Percentiles rank a stretch among this genome's conserved stretches.
These are phyloP conservation scores for Colletotrichum chlorophyti DNA, from an alignment of 2,329 filamentous ascomycete genomes.

Conservation along the genomic window DNA sequence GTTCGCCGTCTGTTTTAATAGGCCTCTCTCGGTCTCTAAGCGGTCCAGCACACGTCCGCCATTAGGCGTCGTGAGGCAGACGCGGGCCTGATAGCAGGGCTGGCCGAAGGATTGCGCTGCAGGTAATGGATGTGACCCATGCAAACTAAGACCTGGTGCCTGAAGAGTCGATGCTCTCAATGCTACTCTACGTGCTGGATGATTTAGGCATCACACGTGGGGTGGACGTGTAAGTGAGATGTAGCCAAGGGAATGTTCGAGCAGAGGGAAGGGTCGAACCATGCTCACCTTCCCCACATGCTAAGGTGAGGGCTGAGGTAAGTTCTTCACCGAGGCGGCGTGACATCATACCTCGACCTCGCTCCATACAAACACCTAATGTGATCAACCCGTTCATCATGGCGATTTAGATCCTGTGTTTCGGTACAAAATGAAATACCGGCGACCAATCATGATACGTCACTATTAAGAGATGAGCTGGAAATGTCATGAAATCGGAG, in stretches of 20 bases:
- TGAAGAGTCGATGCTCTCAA: no score
- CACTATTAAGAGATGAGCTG: no score
- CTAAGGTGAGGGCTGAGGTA: neutral
- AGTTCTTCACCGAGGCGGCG: neutral
- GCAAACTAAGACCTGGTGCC: no score
- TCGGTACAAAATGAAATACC: no score
- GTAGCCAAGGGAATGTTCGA: neutral
- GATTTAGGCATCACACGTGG: neutral
- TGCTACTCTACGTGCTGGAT: no score
- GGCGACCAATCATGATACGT: no score
- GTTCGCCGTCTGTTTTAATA: neutral
- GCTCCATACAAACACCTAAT: no score
- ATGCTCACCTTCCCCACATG: neutral
- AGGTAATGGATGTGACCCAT: neutral
- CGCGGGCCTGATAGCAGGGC: neutral
- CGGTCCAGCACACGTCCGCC: neutral
- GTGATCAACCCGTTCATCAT: no score
- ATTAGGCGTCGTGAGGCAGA: neutral
- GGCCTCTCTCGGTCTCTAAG: neutral
- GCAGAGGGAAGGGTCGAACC: neutral
- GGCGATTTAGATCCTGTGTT: no score
- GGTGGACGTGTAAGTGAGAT: neutral
- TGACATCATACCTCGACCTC: conserved; percentile 26
- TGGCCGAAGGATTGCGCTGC: neutral
- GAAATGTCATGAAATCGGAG: neutral